Conservation (phyloP, 2,329 filamentous ascomycete genomes). For the Scleromitrula shiraiana region DNA sequence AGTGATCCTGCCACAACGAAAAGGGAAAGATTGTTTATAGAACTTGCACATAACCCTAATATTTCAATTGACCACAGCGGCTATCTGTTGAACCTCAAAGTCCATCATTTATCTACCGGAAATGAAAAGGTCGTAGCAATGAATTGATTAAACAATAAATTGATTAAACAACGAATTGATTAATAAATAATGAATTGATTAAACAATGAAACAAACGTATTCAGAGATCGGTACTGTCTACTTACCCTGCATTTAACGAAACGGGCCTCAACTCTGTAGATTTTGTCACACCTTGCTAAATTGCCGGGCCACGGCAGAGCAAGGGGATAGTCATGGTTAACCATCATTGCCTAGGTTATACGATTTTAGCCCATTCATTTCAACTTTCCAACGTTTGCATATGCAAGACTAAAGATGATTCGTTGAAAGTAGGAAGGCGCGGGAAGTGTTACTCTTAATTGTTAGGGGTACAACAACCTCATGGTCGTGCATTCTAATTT, state of each 20-base stretch:
- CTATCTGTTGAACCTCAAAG: not conserved
- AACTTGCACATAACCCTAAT: not conserved
- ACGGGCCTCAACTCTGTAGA: too few relatives aligned
- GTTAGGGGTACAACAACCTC: not conserved
- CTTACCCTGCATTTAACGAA: not conserved
- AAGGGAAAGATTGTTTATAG: not conserved
- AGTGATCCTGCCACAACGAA: too few relatives aligned
- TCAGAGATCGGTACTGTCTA: not conserved
- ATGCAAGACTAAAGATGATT: not conserved
- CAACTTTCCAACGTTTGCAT: not conserved
- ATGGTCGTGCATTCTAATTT: not conserved
- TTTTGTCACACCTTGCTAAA: too few relatives aligned
- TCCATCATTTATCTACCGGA: not conserved
- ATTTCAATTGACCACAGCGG: not conserved
- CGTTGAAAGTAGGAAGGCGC: slow-evolving; percentile 1
- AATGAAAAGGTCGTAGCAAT: not conserved
- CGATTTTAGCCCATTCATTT: not conserved
- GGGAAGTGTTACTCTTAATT: not conserved
- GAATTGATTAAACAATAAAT: not conserved
- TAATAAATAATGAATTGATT: not conserved
- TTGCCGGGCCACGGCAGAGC: too few relatives aligned
- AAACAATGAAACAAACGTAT: not conserved
- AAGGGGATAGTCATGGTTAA: too few relatives aligned
- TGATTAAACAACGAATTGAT: not conserved
- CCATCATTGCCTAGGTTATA: too few relatives aligned